phyloP scores from a whole-genome alignment of 257 asterid genomes.

The Salvia splendens region DNA sequence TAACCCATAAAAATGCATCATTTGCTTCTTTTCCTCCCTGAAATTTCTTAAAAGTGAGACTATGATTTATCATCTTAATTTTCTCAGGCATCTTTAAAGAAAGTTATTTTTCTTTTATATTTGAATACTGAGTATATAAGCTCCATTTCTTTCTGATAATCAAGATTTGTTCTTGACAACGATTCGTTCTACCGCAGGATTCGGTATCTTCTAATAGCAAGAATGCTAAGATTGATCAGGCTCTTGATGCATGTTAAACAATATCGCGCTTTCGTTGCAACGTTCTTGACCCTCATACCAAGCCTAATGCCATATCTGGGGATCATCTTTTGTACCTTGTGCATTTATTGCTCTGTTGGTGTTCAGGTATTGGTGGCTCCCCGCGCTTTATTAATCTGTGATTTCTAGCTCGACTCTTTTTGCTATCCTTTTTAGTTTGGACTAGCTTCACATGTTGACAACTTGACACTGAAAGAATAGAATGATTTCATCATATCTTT shows the following conservation, averaged over 20 bases:
- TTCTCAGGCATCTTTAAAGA: neutral
- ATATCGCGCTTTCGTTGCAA: constrained; percentile 95
- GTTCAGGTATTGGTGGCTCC: constrained; percentile 66
- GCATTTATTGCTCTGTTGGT: constrained; percentile 93
- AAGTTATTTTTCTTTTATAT: neutral
- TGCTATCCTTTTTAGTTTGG: constrained; percentile 2
- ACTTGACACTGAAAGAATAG: constrained; percentile 20
- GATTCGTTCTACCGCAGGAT: constrained; percentile 59
- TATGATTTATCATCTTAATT: neutral
- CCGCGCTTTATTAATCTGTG: constrained; percentile 15
- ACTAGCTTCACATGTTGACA: constrained; percentile 15
- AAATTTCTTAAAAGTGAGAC: neutral
- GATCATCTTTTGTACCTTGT: constrained; percentile 82
- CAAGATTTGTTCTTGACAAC: constrained; percentile 14
- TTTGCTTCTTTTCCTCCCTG: neutral
- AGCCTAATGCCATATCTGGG: constrained; percentile 97
- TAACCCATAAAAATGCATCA: constrained; percentile 4
- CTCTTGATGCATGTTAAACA: constrained; percentile 84
- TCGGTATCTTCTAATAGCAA: constrained; percentile 94
- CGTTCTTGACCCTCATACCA: constrained; percentile 90
- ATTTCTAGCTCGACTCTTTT: neutral
- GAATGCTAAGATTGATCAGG: constrained; percentile 92
- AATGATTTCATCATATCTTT: neutral
- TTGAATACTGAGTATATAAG: neutral
- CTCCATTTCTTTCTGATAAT: constrained; percentile 3